phyloP scores from a whole-genome alignment of 768 basidiomycete genomes.

The Trametes coccinea region DNA sequence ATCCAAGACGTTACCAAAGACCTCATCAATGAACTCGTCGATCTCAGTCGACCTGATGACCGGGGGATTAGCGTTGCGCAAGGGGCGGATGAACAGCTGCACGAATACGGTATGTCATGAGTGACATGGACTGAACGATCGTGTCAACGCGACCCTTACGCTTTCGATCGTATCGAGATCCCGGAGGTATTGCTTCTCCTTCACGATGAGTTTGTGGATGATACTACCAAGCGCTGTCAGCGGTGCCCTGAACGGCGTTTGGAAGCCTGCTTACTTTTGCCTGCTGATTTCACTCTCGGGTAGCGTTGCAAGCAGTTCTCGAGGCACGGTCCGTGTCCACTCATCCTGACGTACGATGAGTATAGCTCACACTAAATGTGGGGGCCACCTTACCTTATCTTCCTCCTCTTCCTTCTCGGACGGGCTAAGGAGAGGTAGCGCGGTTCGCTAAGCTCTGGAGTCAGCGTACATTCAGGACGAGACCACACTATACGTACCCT shows the following conservation, averaged over 20 bases:
- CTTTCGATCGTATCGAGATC: constrained; percentile 85
- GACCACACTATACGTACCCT: constrained; percentile 44
- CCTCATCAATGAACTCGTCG: constrained; percentile 84
- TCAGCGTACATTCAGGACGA: background rate
- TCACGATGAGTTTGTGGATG: constrained; percentile 85
- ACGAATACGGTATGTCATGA: background rate
- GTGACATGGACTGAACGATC: background rate
- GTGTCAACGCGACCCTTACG: constrained; percentile 46
- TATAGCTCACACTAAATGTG: background rate
- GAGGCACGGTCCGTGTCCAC: constrained; percentile 56
- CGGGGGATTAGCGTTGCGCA: constrained; percentile 52
- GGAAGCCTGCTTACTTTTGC: constrained; percentile 53
- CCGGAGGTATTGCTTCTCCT: constrained; percentile 86
- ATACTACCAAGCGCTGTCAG: constrained; percentile 38
- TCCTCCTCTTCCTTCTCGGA: constrained; percentile 27
- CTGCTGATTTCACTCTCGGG: constrained; percentile 78
- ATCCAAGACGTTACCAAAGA: constrained; percentile 87
- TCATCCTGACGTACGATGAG: constrained; percentile 30
- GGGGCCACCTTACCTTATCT: constrained; percentile 23
- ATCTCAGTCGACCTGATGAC: constrained; percentile 58
- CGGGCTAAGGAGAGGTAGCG: constrained; percentile 21
- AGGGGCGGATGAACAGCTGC: constrained; percentile 57
- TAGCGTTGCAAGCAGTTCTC: constrained; percentile 51
- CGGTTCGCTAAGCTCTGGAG: constrained; percentile 16
- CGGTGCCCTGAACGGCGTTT: background rate